Evolutionary conservation across 805 yeast genomes (phyloP), one percentile per base, ranked within the genome.

Genomic region (Isabelozyma rhagii): DNA sequence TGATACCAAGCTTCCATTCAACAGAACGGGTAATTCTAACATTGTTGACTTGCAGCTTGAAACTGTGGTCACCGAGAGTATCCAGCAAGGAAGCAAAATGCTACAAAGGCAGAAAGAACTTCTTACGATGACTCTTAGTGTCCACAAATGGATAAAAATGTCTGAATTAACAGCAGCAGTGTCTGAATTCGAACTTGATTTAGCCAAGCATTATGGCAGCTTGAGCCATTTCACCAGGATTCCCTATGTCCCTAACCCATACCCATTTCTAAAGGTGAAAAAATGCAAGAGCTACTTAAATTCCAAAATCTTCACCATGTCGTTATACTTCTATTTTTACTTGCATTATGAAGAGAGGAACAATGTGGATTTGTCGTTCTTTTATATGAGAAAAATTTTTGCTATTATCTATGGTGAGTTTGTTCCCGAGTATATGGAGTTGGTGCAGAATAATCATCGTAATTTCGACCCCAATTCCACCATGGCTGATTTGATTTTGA

Each of bases 391-490:
- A 44, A 71, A 71, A 44, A 45, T 64, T 5, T 45, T 64, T 28
- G 42, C 72, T 1, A 57, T 56, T 4, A 28, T 58, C 9, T 50
- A 61, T 13, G 53, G 65, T 13, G 75, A 71, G 36, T 55, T 75
- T 13, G 41, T 67, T 3, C 71, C 74, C 13, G 58, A 65, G 5
- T 61, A 66, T 38, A 51, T 61, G 49, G 64, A 67, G 25, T 49
- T 77, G 28, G 57, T 72, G 18, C 55, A 54, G 36, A 66, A 69
- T 46, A 63, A 69, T 49, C 52, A 59, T 1, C 41, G 54, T 1
- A 70, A 72, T 55, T 78, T 80, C 57, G 81, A 77, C 1, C 55
- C 60, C 1, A 74, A 76, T 0, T 14, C 45, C 34, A 43, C 36
- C 13, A 17, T 28, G 14, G 69, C 75, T 2, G 78, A 71, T 43